These are phyloP conservation scores for Cordyceps tenuipes DNA, from an alignment of 2,329 filamentous ascomycete species.

Conservation along the genomic window DNA sequence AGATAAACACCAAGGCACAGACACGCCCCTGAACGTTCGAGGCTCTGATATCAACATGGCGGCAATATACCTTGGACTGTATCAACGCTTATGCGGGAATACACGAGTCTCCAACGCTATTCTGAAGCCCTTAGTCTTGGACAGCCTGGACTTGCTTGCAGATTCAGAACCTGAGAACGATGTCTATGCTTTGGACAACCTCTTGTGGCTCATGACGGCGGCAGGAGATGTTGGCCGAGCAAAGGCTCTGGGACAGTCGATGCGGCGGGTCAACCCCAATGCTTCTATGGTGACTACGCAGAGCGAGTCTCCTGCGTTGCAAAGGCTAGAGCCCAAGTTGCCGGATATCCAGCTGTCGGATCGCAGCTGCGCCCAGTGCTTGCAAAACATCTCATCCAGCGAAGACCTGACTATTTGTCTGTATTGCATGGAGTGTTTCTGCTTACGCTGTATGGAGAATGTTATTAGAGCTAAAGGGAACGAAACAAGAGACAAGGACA, in stretches of 20 bases:
- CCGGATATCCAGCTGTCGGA: conserved; percentile 27
- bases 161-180: conserved; percentile 35
- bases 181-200: conserved; percentile 33
- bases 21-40: conserved; percentile 32
- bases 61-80: conserved; percentile 30
- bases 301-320: conserved; percentile 21
- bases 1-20: conserved; percentile 28
- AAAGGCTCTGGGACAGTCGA: conserved; percentile 29
- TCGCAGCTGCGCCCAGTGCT: conserved; percentile 30
- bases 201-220: conserved; percentile 31
- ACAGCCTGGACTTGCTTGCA: conserved; percentile 30
- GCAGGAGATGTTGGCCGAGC: conserved; percentile 29
- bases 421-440: conserved; percentile 32
- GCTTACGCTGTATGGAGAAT: conserved; percentile 25
- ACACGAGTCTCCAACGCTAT: conserved; percentile 21
- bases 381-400: conserved; percentile 24
- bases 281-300: conserved; percentile 20
- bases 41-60: conserved; percentile 35
- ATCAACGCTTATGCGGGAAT: conserved; percentile 27
- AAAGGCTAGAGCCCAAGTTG: conserved; percentile 27
- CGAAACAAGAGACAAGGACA: conserved; percentile 27
- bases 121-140: conserved; percentile 26
- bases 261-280: conserved; percentile 27
- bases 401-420: conserved; percentile 29
- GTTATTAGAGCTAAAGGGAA: conserved; percentile 21